Evolutionary conservation across 2,329 filamentous ascomycete genomes (phyloP).

Genomic region (Xylaria sp.): DNA sequence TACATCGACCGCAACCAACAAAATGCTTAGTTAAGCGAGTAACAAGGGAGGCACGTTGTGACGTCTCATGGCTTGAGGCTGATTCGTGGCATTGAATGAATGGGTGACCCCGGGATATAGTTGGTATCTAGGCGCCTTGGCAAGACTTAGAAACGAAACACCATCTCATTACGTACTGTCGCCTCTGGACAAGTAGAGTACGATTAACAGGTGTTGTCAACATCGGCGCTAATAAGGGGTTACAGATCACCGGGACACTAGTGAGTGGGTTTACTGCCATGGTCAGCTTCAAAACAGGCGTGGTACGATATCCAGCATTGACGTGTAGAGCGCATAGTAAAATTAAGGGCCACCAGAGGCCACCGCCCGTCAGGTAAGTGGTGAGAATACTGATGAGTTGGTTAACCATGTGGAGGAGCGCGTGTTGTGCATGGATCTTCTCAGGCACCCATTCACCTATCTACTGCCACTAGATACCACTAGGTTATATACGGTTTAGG

Average conservation of each 20-base stretch:
- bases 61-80: constrained; percentile 1
- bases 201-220: neutral
- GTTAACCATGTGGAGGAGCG: constrained; percentile 19
- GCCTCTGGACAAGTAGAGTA: neutral
- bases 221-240: neutral
- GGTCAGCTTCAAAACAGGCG: neutral
- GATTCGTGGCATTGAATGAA: constrained; percentile 20
- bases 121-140: neutral
- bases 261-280: constrained; percentile 9
- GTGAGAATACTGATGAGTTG: constrained; percentile 30
- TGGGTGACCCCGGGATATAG: constrained; percentile 10
- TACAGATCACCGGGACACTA: neutral
- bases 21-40: constrained; percentile 3
- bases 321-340: constrained; percentile 13
- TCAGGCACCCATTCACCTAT: constrained; percentile 25
- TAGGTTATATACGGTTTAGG: constrained; percentile 20
- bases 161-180: neutral
- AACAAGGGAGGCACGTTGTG: constrained; percentile 8
- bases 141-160: constrained; percentile 7
- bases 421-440: constrained; percentile 8
- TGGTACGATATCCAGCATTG: neutral
- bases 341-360: constrained; percentile 19
- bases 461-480: neutral
- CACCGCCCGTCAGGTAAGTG: neutral
- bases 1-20: constrained; percentile 3